Evolutionary conservation across 371 early-diverging fungal genomes (phyloP).

Genomic region (Smittium mucronatum): DNA sequence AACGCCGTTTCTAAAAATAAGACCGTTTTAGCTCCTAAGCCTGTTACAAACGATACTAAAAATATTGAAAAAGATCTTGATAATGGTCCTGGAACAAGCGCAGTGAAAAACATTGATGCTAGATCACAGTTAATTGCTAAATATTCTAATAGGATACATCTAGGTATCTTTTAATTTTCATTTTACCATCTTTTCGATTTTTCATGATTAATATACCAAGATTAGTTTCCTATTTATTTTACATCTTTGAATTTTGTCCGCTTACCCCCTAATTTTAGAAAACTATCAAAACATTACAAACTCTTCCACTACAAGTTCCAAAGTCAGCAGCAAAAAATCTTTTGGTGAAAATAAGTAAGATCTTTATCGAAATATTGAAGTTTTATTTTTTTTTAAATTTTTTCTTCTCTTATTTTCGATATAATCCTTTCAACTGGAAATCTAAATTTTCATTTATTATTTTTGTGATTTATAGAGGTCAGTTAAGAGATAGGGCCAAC

Average conservation of each 20-base stretch:
- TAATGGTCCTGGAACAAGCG: constrained; percentile 1
- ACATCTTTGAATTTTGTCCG: too few species aligned
- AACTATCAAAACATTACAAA: constrained; percentile 25
- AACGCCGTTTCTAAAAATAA: constrained; percentile 4
- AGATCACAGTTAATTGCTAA: constrained; percentile 46
- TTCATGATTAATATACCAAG: too few species aligned
- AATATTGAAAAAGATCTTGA: constrained; percentile 10
- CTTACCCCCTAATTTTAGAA: too few species aligned
- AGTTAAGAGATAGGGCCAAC: constrained; percentile 80
- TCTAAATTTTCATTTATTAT: too few species aligned
- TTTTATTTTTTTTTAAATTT: too few species aligned
- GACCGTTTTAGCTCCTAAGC: constrained; percentile 17
- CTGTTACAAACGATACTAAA: constrained; percentile 9
- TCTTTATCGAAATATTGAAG: too few species aligned
- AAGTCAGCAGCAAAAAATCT: constrained; percentile 61
- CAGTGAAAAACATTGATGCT: constrained; percentile 31
- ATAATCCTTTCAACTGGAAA: too few species aligned
- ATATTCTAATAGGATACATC: constrained; percentile 47
- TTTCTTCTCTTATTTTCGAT: too few species aligned
- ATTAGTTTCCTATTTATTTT: too few species aligned
- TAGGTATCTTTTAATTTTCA: too few species aligned
- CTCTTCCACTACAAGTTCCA: constrained; percentile 42
- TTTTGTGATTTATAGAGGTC: constrained; percentile 9
- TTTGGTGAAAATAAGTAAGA: constrained; percentile 38
- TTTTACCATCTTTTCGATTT: too few species aligned